Conservation (phyloP, 805 yeast species). For the Starmera pachycereana region DNA sequence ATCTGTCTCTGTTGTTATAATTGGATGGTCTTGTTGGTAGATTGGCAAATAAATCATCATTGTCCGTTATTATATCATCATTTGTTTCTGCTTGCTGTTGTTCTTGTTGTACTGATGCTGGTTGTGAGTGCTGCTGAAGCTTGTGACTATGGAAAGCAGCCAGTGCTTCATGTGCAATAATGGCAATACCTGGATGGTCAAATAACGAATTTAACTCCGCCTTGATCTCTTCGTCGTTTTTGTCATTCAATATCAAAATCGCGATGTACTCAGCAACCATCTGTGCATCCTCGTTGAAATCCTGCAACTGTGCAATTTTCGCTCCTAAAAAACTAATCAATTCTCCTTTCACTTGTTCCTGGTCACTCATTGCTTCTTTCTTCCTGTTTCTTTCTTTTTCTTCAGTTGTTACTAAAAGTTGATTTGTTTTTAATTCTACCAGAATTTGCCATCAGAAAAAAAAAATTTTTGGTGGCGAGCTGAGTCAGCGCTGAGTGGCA, state of each 20-base stretch:
- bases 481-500: no score
- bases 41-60: neutral
- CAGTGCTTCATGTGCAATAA: conserved; percentile 47
- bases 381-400: neutral
- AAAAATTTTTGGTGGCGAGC: no score
- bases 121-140: conserved; percentile 8
- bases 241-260: conserved; percentile 60
- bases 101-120: conserved; percentile 5
- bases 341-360: conserved; percentile 26
- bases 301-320: conserved; percentile 28
- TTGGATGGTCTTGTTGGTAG: conserved; percentile 12
- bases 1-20: neutral
- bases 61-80: conserved; percentile 4
- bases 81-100: conserved; percentile 8
- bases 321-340: conserved; percentile 33
- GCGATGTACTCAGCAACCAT: conserved; percentile 68
- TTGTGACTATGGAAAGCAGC: conserved; percentile 36
- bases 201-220: conserved; percentile 52
- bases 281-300: conserved; percentile 39
- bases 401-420: neutral
- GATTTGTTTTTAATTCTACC: no score
- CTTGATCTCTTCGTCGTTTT: conserved; percentile 48
- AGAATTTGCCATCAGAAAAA: no score
- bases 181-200: conserved; percentile 48
- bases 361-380: conserved; percentile 4